phyloP scores from a whole-genome alignment of 2,329 filamentous ascomycete species.

The Monilinia fructigena region DNA sequence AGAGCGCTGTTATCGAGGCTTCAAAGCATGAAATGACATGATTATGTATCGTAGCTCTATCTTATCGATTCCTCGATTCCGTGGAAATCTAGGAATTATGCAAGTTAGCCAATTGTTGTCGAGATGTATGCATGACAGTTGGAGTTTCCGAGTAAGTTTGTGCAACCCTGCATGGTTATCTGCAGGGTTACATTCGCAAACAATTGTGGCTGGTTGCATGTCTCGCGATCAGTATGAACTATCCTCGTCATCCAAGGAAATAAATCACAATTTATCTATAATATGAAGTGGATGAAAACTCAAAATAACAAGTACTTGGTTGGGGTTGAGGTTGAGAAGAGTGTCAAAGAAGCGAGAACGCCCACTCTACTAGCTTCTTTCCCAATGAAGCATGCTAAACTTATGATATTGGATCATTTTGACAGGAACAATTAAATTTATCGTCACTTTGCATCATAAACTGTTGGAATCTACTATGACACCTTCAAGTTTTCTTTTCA shows the following conservation, averaged over 20 bases:
- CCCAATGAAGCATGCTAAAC: not conserved
- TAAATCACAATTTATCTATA: not conserved
- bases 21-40: not conserved
- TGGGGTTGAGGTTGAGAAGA: not conserved
- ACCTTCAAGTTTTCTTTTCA: not conserved
- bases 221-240: constrained; percentile 3
- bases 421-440: not conserved
- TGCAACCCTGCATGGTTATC: constrained; percentile 10
- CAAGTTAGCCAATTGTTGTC: constrained; percentile 7
- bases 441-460: not conserved
- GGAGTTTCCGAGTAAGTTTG: constrained; percentile 13
- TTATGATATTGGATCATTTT: not conserved
- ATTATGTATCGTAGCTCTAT: not conserved
- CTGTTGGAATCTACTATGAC: too few species aligned
- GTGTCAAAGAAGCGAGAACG: not conserved
- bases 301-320: not conserved
- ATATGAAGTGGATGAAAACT: not conserved
- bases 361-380: not conserved
- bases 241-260: not conserved
- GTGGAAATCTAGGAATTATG: not conserved
- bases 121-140: constrained; percentile 3
- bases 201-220: constrained; percentile 18
- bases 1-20: not conserved
- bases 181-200: constrained; percentile 15
- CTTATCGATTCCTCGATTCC: not conserved